These are phyloP conservation scores for Rheum nobile DNA, from an alignment of 148 eudicot genomes.

Conservation along the genomic window DNA sequence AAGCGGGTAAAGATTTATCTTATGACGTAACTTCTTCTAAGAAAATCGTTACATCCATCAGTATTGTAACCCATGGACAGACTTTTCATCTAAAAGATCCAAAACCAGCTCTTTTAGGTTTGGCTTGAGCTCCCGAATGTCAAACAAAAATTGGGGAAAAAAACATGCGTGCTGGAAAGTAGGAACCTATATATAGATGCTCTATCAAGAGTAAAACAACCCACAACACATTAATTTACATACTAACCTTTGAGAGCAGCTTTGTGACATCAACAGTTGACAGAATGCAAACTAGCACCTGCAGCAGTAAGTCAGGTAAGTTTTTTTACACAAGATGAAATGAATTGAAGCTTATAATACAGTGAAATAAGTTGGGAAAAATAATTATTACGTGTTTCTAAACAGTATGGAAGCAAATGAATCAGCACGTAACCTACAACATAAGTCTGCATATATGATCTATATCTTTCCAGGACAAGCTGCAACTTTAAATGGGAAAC, in stretches of 20 bases:
- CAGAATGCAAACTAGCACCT: slow-evolving; percentile 73
- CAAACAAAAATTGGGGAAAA: slow-evolving; percentile 28
- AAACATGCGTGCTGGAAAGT: neutral
- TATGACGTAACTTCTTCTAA: no score
- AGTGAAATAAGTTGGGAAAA: neutral
- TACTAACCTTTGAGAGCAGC: slow-evolving; percentile 62
- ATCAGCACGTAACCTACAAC: no score
- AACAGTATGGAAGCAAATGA: no score
- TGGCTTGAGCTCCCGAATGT: slow-evolving; percentile 53
- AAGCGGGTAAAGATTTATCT: no score
- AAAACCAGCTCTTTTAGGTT: slow-evolving; percentile 55
- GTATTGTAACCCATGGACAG: no score
- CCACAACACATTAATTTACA: neutral
- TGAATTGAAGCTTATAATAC: neutral
- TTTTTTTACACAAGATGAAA: neutral
- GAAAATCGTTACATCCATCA: no score
- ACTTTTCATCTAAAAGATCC: no score
- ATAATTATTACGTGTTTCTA: neutral
- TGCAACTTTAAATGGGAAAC: no score
- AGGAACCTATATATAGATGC: neutral
- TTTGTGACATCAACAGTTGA: slow-evolving; percentile 92
- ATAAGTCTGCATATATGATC: no score
- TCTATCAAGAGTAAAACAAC: neutral
- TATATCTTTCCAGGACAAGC: no score
- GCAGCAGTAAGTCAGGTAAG: slow-evolving; percentile 12